Base-by-base conservation (phyloP, 2,329 filamentous ascomycete species). In the Fusarium nisikadoi region DNA sequence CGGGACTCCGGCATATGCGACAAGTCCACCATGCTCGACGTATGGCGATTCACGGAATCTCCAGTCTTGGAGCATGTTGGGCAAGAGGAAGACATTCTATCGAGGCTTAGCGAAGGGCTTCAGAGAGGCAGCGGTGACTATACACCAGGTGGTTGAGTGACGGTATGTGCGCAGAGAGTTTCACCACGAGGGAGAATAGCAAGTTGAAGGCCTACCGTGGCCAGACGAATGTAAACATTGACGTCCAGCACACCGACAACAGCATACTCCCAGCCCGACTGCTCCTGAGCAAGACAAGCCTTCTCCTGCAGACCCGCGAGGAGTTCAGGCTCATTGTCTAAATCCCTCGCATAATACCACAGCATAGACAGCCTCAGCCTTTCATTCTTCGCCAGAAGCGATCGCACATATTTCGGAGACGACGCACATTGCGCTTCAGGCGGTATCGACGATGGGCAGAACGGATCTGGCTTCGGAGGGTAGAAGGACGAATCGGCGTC, bases 251-350 rank as follows among this genome's bases (percentile, higher is more conserved):
- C 72, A 5, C 84, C 84, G 10, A 84, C 78, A 23, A 85, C 81
- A n/a, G 80, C 83, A 59, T 81, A 84, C 13, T 86, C 84, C 84
- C 84, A 86, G 12, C 79, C 83, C 9, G 82, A 80, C 2, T 81
- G 81, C 27, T 85, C 80, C 29, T 81, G 77, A 0, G 81, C 83
- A 6, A 86, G 74, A 20, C 78, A 75, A 0, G 83, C 79, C 65
- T 85, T 85, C 31, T 84, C 82, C 31, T 84, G 83, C 7, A 86
- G 69, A 1, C 80, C 79, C 5, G 78, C 79, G 20, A 85, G 75
- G 39, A 86, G 76, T 39, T 84, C 83, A 11, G 68, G 68, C 57
- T 86, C 82, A 12, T 82, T 72, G 16, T 82, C 71, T 13, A 84
- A 76, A 8, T 80, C 80, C 33, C 78, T 77, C 2, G 83, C 83